Base-by-base conservation (phyloP, 306 rosid species). In the Cucumis melo region DNA sequence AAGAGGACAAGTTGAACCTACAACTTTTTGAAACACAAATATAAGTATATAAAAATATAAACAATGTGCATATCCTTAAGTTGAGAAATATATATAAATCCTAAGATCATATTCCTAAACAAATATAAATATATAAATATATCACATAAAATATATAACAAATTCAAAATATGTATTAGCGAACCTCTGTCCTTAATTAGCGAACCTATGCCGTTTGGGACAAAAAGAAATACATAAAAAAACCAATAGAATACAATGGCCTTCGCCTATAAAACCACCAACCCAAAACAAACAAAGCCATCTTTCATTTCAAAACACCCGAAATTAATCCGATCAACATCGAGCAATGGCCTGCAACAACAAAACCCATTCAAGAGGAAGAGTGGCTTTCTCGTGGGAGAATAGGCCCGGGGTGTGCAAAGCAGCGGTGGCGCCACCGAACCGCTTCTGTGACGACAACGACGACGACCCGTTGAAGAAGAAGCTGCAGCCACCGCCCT, bases 301-400 rank as follows among this genome's bases (percentile, higher is more conserved):
- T 21, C 32, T 57, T 46, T 21, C 62, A 10, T 20, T 57, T 11
- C 53, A 10, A 41, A 63, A 39, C 2, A 20, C 8, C 8, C 17
- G 1, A 8, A 42, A 21, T 9, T 20, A 8, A 20, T 20, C 61
- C 9, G 53, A 58, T 21, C 41, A 3, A 13, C 32, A 4, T 24
- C 19, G 32, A 19, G 63, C 5, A 15, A 88, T 88, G 91, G 85
- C 80, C 77, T 51, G 59, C 42, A 63, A 50, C 6, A 42, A 56
- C 9, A 42, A 11, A 15, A 73, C 27, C 60, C 56, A 55, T 42
- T 81, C 81, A 11, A 59, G 32, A 34, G 86, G 81, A 51, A 87
- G 78, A 39, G 78, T 86, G n/a, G 84, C 88, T 78, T 93, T 91
- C 88, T 84, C 97, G 19, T 91, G 97, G 97, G 97, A 93, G 83